Evolutionary conservation across 768 basidiomycete genomes (phyloP).

Genomic region (Pisolithus albus): DNA sequence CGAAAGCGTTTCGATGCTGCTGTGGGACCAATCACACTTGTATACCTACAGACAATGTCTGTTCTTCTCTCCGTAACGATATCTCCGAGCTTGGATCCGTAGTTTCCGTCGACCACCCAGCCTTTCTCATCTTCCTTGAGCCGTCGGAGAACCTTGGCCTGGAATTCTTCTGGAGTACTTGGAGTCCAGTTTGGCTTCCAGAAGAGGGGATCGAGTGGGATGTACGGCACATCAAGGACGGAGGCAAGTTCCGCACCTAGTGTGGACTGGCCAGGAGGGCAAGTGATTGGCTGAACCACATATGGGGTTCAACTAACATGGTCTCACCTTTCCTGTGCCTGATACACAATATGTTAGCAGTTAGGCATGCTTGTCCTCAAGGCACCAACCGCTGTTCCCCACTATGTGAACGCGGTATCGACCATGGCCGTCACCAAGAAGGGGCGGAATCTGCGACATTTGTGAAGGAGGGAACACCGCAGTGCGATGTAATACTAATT

Average conservation of each 20-base stretch:
- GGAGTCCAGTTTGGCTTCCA: constrained; percentile 42
- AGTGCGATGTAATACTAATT: background rate
- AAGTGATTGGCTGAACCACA: background rate
- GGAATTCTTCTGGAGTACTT: constrained; percentile 21
- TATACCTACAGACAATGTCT: constrained; percentile 41
- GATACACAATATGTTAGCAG: background rate
- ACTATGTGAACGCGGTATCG: constrained; percentile 39
- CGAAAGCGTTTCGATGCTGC: background rate
- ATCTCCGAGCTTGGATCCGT: constrained; percentile 16
- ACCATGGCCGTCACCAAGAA: constrained; percentile 40
- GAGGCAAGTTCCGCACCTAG: constrained; percentile 34
- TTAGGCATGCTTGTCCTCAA: background rate
- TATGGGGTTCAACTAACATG: background rate
- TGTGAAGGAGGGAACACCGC: too few relatives aligned
- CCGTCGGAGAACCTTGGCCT: constrained; percentile 13
- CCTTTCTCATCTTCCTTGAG: constrained; percentile 28
- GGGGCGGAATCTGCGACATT: constrained; percentile 19
- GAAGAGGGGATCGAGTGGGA: constrained; percentile 38
- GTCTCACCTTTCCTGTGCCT: constrained; percentile 33
- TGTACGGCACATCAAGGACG: constrained; percentile 37
- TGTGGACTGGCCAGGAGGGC: constrained; percentile 33
- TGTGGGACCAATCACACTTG: background rate
- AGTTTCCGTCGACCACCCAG: constrained; percentile 49
- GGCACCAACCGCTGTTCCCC: constrained; percentile 38
- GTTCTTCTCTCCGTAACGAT: constrained; percentile 34